Percentiles rank a stretch among this genome's conserved stretches.
Evolutionary conservation across 202 grass and related monocot species (phyloP).

Genomic region (Setaria viridis): DNA sequence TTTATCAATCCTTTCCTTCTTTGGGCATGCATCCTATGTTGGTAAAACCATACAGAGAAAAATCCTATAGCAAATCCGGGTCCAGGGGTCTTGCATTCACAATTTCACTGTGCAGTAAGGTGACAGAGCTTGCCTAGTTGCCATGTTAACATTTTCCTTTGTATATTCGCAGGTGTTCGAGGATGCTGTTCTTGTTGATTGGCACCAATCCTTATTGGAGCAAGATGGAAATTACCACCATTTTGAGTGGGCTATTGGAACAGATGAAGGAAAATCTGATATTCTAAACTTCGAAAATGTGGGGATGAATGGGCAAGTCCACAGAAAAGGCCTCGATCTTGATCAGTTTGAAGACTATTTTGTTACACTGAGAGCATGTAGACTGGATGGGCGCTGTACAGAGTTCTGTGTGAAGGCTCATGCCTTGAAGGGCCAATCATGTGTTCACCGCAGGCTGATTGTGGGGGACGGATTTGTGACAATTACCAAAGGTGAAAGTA

Average conservation of each 20-base stretch:
- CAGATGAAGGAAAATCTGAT: constrained; percentile 77
- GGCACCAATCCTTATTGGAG: constrained; percentile 65
- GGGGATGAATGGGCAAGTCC: constrained; percentile 64
- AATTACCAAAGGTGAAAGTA: constrained; percentile 77
- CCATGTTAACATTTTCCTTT: constrained; percentile 14
- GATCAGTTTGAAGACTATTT: constrained; percentile 61
- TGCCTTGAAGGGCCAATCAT: constrained; percentile 83
- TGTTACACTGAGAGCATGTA: constrained; percentile 65
- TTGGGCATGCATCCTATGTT: background rate
- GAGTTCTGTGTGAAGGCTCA: constrained; percentile 87
- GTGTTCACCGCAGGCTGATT: constrained; percentile 81
- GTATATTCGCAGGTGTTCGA: constrained; percentile 65
- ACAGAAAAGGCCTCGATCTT: constrained; percentile 71
- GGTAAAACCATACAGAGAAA: background rate
- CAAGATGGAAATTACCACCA: constrained; percentile 64
- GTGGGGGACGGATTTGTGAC: constrained; percentile 84
- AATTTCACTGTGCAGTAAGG: background rate
- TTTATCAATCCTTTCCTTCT: background rate
- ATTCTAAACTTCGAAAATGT: constrained; percentile 78
- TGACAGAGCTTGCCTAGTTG: constrained; percentile 6
- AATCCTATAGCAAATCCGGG: background rate
- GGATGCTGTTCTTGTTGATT: constrained; percentile 73
- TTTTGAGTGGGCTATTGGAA: constrained; percentile 91
- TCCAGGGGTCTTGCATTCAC: background rate
- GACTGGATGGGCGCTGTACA: constrained; percentile 53